Base-by-base conservation (phyloP, 176 grass and related monocot species). In the Carex littledalei region DNA sequence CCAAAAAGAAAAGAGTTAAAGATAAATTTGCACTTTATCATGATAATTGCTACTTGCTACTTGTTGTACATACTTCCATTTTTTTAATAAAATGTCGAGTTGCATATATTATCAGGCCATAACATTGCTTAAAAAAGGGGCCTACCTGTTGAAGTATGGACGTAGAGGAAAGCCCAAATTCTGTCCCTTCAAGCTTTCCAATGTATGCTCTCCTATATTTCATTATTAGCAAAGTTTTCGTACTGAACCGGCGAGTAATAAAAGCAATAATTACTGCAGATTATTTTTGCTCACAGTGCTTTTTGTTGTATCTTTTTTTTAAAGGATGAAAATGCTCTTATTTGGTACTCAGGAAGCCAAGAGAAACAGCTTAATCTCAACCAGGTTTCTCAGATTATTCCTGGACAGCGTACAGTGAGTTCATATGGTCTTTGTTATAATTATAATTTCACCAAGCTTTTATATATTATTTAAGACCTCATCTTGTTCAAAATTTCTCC, bases 131-230 rank as follows among this genome's bases (percentile, higher is more conserved):
- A 95, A 95, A 80, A 95, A 95, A 83, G 90, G 90, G 13, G 86
- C 93, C 80, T 84, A 95, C 72, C 76, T 95, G 31, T 84, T 95
- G 80, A 95, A 95, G 88, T 92, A 95, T 86, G 93, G 93, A 41
- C 84, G 91, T 22, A 79, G 85, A 88, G 90, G 93, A 85, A 95
- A 92, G 78, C 93, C 93, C 35, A 95, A 95, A 72, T 95, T 95
- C 80, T 95, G 93, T 74, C 90, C 89, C 12, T 95, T 91, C 86
- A 92, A 79, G 77, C 93, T 95, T 67, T 89, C 90, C 62, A 92
- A 84, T 82, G 90, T 92, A 92, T 82, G 90, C 13, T 32, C 26
- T 68, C 59, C n/a, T 50, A 83, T 3, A 68, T 83, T 35, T 50
- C 13, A 53, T 16, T 83, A 12, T 18, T 31, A 67, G 26, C 26